Conservation (phyloP, 495 filamentous ascomycete genomes). For the Wilcoxina mikolae region DNA sequence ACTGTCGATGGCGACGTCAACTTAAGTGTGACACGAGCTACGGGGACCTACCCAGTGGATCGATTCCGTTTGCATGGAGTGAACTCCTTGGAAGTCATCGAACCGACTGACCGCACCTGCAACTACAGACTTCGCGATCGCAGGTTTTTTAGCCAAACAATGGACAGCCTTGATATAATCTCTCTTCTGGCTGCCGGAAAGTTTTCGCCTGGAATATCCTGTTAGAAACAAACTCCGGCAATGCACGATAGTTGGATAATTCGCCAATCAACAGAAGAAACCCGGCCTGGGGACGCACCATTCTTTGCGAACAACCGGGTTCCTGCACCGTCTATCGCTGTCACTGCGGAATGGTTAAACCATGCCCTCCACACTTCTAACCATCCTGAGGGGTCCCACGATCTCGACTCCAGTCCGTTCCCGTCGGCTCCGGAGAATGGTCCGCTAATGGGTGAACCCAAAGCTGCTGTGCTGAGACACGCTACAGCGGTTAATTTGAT, state of each 20-base stretch:
- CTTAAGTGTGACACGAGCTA: no score
- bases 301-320: not conserved
- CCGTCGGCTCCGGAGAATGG: no score
- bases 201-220: no score
- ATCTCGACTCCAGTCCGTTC: not conserved
- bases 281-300: not conserved
- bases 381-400: not conserved
- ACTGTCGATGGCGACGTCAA: no score
- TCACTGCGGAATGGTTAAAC: not conserved
- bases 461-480: not conserved
- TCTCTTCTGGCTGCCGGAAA: not conserved
- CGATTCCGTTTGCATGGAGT: constrained; percentile 46
- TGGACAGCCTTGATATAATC: constrained; percentile 48
- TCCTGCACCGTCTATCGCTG: not conserved
- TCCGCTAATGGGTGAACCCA: not conserved
- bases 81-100: constrained; percentile 57
- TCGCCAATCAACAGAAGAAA: no score
- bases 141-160: constrained; percentile 43
- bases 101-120: constrained; percentile 30
- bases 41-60: constrained; percentile 48
- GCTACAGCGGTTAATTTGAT: not conserved
- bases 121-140: constrained; percentile 16
- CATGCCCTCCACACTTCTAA: not conserved
- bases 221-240: no score
- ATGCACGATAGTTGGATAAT: no score